A percentile compares a stretch with the other conserved stretches of the same genome.
These are phyloP conservation scores for Nannochloris sp. DNA, from an alignment of 139 green algal genomes.

Conservation along the genomic window DNA sequence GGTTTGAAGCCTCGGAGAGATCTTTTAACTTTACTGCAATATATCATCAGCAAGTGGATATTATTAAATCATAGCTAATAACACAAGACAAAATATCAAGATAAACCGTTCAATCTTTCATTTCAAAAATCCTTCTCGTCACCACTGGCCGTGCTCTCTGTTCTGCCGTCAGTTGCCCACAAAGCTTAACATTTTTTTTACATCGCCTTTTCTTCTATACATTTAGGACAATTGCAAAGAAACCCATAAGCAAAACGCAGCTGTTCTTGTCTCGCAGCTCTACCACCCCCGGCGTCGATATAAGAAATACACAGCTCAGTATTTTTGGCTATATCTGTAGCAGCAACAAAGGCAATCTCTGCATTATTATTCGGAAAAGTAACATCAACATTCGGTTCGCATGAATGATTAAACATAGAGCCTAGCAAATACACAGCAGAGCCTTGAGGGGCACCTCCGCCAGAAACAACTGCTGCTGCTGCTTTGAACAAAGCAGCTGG, in stretches of 20 bases:
- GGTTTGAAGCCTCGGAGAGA: too few relatives aligned
- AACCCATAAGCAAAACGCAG: slow-evolving; percentile 51
- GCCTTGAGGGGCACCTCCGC: slow-evolving; percentile 17
- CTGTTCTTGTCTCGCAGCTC: slow-evolving; percentile 8
- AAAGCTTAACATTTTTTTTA: too few relatives aligned
- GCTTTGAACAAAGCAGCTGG: slow-evolving; percentile 8
- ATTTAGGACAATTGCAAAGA: slow-evolving; percentile 35
- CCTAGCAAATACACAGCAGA: slow-evolving; percentile 48
- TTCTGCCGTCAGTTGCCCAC: too few relatives aligned
- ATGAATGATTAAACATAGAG: slow-evolving; percentile 59
- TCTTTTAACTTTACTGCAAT: too few relatives aligned
- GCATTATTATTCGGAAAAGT: slow-evolving; percentile 39
- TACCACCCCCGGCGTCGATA: slow-evolving; percentile 24
- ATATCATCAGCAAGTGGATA: too few relatives aligned
- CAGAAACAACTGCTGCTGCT: neutral
- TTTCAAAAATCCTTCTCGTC: too few relatives aligned
- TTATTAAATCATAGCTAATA: too few relatives aligned
- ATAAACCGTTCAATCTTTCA: too few relatives aligned
- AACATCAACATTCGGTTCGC: slow-evolving; percentile 43
- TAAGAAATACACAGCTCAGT: slow-evolving; percentile 54
- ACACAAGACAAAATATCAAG: too few relatives aligned
- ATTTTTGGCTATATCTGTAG: slow-evolving; percentile 18
- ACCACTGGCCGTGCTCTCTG: too few relatives aligned
- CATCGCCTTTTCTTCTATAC: slow-evolving; percentile 35
- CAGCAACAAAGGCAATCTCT: slow-evolving; percentile 14